Base-by-base conservation (phyloP, 805 yeast species). In the Torulaspora gathmanii region DNA sequence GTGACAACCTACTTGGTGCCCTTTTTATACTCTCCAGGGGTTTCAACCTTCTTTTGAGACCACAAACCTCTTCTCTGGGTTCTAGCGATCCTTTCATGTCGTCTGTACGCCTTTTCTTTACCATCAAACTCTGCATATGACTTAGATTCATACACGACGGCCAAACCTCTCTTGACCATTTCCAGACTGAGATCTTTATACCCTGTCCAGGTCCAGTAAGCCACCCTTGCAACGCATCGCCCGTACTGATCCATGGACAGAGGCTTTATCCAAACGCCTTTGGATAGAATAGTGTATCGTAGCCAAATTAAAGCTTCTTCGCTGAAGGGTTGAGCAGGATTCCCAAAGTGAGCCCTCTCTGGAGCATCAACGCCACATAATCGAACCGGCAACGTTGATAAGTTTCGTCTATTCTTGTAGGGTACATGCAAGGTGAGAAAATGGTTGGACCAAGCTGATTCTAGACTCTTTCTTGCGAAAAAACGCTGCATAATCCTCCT, bases 281-380 rank as follows among this genome's bases (percentile, higher is more conserved):
- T 73, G 0, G 95, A 91, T 43, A 83, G 57, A 1, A 91, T 58
- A 57, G 78, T 84, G 11, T 66, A 54, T 29, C 83, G 70, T 27
- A 93, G 69, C 96, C 96, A 93, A 4, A 57, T 58, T 45, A 90
- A 64, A 0, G 97, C 93, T 54, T 93, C 97, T 33, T 81, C 86
- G 28, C 93, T 79, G 60, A 67, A 85, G 0, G 93, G 91, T 61
- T 93, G 99, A 0, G 95, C 84, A 0, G 95, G 89, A 49, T 85
- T 84, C 1, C 99, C 99, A 65, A 87, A 93, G 69, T 93, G 97
- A 1, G 95, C 78, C 34, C 95, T 71, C 60, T 93, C 99, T 1
- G 99, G 99, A 0, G 99, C 99, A 72, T 93, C 99, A 12, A 91
- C 83, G 0, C 97, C 99, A 65, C 93, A 85, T 16, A 93, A 68